These are phyloP conservation scores for Teunomyces panamensis DNA, from an alignment of 805 yeast genomes.

Conservation along the genomic window DNA sequence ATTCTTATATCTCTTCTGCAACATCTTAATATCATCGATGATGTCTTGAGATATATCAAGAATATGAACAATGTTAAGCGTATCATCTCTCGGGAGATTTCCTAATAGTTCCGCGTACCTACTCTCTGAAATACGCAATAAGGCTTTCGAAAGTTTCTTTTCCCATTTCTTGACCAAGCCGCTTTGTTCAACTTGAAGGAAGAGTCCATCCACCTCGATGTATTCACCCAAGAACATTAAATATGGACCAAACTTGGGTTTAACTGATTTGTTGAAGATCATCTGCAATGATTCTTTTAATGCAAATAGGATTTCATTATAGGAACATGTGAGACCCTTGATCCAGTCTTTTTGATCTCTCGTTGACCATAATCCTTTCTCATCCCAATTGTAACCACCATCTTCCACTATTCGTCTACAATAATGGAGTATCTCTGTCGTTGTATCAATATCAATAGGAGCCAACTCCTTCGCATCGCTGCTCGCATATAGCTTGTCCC, in stretches of 20 bases:
- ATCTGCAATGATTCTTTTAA: constrained; percentile 42
- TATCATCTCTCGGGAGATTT: constrained; percentile 55
- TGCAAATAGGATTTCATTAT: constrained; percentile 44
- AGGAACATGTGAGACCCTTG: constrained; percentile 42
- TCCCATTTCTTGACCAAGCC: constrained; percentile 48
- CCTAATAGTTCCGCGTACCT: constrained; percentile 40
- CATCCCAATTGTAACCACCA: constrained; percentile 28
- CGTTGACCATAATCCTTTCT: constrained; percentile 29
- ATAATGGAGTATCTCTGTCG: constrained; percentile 24
- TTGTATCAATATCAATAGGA: constrained; percentile 27
- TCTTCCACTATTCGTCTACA: constrained; percentile 33
- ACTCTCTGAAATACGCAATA: constrained; percentile 34
- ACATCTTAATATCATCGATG: constrained; percentile 43
- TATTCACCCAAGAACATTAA: constrained; percentile 48
- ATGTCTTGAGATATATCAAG: constrained; percentile 55
- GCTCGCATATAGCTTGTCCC: constrained; percentile 22
- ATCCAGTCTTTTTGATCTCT: constrained; percentile 53
- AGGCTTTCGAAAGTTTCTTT: constrained; percentile 30
- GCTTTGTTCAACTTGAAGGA: constrained; percentile 29
- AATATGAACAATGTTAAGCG: constrained; percentile 53
- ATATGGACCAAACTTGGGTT: constrained; percentile 59
- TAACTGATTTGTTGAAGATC: constrained; percentile 37
- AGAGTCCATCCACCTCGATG: constrained; percentile 47
- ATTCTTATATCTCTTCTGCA: constrained; percentile 58
- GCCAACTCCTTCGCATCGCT: constrained; percentile 21